Conservation (phyloP, 73 alveolate species). For the Paramecium biaurelia region DNA sequence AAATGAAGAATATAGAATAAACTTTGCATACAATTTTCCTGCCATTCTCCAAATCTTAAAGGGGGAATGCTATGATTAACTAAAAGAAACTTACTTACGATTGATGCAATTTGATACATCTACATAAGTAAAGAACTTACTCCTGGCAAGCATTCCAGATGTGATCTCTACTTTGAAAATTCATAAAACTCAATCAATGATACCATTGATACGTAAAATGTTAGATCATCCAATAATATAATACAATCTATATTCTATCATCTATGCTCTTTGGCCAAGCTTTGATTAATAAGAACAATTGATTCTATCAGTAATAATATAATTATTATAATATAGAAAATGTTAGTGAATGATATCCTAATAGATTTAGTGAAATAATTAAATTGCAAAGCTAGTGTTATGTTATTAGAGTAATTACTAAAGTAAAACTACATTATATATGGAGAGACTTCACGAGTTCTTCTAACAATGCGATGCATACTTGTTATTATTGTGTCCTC, state of each 20-base stretch:
- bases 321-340: neutral
- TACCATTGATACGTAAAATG: neutral
- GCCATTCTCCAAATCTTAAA: neutral
- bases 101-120: neutral
- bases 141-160: conserved; percentile 16
- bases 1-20: neutral
- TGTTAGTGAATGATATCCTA: neutral
- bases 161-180: neutral
- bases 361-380: neutral
- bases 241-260: neutral
- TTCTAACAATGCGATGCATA: neutral
- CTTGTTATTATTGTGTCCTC: neutral
- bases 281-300: neutral
- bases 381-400: neutral
- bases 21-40: conserved; percentile 43
- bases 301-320: neutral
- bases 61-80: neutral
- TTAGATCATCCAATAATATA: neutral
- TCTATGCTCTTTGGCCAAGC: conserved; percentile 5
- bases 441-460: conserved; percentile 14
- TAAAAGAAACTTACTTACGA: neutral
- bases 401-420: neutral
- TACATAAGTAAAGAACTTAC: neutral
- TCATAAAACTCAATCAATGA: neutral
- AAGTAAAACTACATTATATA: neutral